These are phyloP conservation scores for Corylus americana DNA, from an alignment of 306 rosid species.

Conservation along the genomic window DNA sequence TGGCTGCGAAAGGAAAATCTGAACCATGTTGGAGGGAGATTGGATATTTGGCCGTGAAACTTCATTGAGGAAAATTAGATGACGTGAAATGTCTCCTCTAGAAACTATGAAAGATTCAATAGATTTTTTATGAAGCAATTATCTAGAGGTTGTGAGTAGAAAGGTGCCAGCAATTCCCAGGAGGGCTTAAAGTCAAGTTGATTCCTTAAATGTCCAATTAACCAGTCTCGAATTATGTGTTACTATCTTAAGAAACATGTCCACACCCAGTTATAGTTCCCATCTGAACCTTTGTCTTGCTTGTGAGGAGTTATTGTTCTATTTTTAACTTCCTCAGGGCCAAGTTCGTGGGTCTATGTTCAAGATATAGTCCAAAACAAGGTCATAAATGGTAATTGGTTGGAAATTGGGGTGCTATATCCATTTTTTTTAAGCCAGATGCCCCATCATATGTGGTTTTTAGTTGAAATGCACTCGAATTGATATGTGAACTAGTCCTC, in stretches of 20 bases:
- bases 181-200: background rate
- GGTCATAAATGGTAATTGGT: background rate
- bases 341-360: background rate
- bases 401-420: background rate
- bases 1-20: background rate
- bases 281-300: background rate
- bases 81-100: background rate
- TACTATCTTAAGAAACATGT: background rate
- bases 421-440: background rate
- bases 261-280: background rate
- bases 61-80: background rate
- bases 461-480: background rate
- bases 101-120: background rate
- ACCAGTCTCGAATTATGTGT: background rate
- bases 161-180: constrained; percentile 2
- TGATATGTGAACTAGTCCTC: background rate
- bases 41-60: background rate
- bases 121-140: background rate
- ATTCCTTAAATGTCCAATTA: background rate
- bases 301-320: background rate
- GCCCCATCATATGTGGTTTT: background rate
- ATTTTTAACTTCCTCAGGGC: background rate
- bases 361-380: background rate
- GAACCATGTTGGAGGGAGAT: background rate
- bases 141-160: background rate